Percentiles rank a stretch among this genome's conserved stretches.
Evolutionary conservation across 164 flowering plant genomes (phyloP).

Genomic region (Macadamia tetraphylla): DNA sequence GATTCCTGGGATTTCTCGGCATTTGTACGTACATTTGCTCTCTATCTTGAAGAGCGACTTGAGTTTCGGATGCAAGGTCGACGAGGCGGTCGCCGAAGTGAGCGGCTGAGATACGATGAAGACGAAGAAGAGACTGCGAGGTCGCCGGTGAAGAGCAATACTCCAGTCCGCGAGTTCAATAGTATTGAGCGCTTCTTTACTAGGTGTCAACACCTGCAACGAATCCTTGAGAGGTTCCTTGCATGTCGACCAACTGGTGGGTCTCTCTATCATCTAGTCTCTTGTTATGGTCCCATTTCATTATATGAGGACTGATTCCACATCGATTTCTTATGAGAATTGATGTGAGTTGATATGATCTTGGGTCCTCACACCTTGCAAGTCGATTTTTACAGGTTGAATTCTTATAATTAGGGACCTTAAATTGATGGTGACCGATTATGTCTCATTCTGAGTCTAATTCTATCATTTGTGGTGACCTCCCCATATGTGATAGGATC

Average conservation of each 20-base stretch:
- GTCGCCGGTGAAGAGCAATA: slow-evolving; percentile 2
- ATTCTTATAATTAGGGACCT: no score
- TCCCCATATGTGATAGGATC: no score
- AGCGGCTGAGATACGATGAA: slow-evolving; percentile 28
- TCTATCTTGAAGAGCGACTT: slow-evolving; percentile 71
- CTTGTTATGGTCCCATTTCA: neutral
- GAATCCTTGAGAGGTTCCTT: slow-evolving; percentile 74
- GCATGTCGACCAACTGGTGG: slow-evolving; percentile 84
- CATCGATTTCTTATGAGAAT: no score
- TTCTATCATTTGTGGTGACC: no score
- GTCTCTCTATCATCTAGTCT: neutral
- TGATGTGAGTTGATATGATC: no score
- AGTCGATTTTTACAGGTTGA: no score
- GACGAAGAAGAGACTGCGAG: slow-evolving; percentile 25
- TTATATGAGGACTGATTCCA: no score
- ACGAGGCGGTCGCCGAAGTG: slow-evolving; percentile 27
- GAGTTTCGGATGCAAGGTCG: slow-evolving; percentile 64
- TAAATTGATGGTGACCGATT: no score
- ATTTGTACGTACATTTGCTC: slow-evolving; percentile 67
- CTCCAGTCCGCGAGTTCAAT: slow-evolving; percentile 53
- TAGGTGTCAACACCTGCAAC: slow-evolving; percentile 53
- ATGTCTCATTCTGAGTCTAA: no score
- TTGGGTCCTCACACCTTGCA: no score
- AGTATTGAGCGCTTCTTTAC: slow-evolving; percentile 38
- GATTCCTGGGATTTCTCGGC: slow-evolving; percentile 84